Base-by-base conservation (phyloP, 306 rosid species). In the Prunus campanulata region DNA sequence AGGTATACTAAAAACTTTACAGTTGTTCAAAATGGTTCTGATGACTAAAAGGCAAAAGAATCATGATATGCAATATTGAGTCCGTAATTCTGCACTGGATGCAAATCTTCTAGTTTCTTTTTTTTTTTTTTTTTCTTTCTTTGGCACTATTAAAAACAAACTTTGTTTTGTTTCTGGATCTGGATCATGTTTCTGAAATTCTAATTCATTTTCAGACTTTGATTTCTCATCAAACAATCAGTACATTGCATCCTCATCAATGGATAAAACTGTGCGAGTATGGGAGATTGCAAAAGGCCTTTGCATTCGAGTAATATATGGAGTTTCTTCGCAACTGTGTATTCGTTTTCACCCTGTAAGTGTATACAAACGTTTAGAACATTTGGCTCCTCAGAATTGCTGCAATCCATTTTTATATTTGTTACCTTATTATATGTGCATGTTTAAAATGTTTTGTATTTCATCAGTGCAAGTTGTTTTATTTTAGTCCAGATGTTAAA, bases 281-380 rank as follows among this genome's bases (percentile, higher is more conserved):
- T 94, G 98, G 98, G 97, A 92, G 87, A 90, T 92, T 88, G 79
- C 79, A 27, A 90, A 78, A 85, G 97, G 98, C 64, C 81, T 87
- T 80, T 94, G 98, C 87, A 92, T 94, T 70, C 89, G 98, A 85
- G 97, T 94, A 87, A 92, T 92, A 85, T 94, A 94, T 85, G 97
- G 98, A 82, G 93, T 94, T 82, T 88, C 92, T 86, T 79, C 97
- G 20, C 98, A 94, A 77, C 51, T 85, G 82, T 94, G 98, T 76
- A 92, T 94, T 60, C 97, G 98, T 77, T 94, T 94, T 78, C 98
- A 94, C 85, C 97, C 98, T 85, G 98, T 94, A 84, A 92, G 98
- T 90, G 76, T 80, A 79, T 55, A 60, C 69, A 25, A 25, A 78
- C 14, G 68, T 64, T 61, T 49, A 49, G 44, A 70, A 55, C 35